Base-by-base conservation (phyloP, 2,329 filamentous ascomycete genomes). In the Massarina eburnea region DNA sequence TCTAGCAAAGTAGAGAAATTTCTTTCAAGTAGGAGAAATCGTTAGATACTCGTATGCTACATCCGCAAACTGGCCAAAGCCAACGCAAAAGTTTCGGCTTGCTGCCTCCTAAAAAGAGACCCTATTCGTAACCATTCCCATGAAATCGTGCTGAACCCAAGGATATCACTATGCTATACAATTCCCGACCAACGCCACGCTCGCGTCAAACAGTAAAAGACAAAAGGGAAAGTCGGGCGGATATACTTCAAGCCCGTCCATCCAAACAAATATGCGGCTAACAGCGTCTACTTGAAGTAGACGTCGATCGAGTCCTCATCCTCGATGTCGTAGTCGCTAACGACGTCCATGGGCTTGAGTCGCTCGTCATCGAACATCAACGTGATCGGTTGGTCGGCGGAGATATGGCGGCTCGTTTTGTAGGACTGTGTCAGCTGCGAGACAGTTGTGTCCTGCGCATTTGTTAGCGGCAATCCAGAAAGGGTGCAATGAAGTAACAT, bases 351-450 rank as follows among this genome's bases (percentile, higher is more conserved):
- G 6, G 68, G 65, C 24, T 56, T 51, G 2, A 73, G 52, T 10
- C 62, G 54, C 1, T 71, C 70, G 24, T 69, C 70, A 36, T 73
- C 70, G 39, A 69, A 71, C 49, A 65, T 61, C 8, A 72, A 52
- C 14, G 61, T 67, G 15, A 71, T 43, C 10, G 61, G 57, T 30
- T 69, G 61, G 10, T 57, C 47, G 6, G 52, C 39, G 1, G 64
- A 48, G 4, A 70, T 52, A 1, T 55, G 48, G 14, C 44, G 45
- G n/a, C 43, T 48, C 3, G 46, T 32, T 24, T 62, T 61, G 43
- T 65, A 71, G 2, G 63, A 67, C 8, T 54, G 33, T 7, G 61
- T 53, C 5, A 72, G 52, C 21, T 64, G 56, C 4, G 55, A 58
- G 36, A 71, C 57, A 0, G 60, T 62, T 1, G 66, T 67, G 14